Evolutionary conservation across 2,329 filamentous ascomycete species (phyloP).

Genomic region (Trichoderma cornu-damae): DNA sequence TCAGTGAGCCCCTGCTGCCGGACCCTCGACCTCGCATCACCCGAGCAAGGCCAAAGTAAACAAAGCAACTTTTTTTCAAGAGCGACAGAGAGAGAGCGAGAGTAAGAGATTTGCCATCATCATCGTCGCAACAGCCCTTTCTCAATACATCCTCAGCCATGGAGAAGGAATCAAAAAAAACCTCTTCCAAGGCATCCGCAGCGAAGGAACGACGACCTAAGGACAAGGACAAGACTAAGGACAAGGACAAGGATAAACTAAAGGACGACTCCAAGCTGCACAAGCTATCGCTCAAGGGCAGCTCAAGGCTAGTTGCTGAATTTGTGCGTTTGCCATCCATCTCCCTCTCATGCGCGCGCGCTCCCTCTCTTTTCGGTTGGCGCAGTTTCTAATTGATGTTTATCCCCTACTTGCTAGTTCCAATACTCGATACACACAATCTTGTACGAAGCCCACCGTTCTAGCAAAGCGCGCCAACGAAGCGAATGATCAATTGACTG

Average conservation of each 20-base stretch:
- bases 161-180: conserved; percentile 2
- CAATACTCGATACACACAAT: conserved; percentile 99
- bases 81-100: too few relatives aligned
- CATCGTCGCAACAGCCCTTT: too few relatives aligned
- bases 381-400: conserved; percentile 20
- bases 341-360: not conserved
- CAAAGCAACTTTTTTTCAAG: too few relatives aligned
- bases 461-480: not conserved
- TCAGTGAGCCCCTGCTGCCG: too few relatives aligned
- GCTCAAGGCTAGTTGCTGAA: conserved; percentile 83
- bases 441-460: conserved; percentile 51
- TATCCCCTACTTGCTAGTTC: conserved; percentile 53
- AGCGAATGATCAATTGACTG: not conserved
- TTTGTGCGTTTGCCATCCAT: conserved; percentile 64
- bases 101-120: too few relatives aligned
- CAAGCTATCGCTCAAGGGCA: conserved; percentile 85
- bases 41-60: too few relatives aligned
- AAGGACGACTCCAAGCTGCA: conserved; percentile 84
- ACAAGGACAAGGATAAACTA: conserved; percentile 32
- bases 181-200: not conserved
- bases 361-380: not conserved
- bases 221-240: conserved; percentile 25
- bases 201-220: conserved; percentile 25
- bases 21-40: too few relatives aligned
- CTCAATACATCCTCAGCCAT: not conserved